Percentiles rank a stretch among this genome's conserved stretches.
These are phyloP conservation scores for Aspergillus neotritici DNA, from an alignment of 2,329 filamentous ascomycete species.

Conservation along the genomic window DNA sequence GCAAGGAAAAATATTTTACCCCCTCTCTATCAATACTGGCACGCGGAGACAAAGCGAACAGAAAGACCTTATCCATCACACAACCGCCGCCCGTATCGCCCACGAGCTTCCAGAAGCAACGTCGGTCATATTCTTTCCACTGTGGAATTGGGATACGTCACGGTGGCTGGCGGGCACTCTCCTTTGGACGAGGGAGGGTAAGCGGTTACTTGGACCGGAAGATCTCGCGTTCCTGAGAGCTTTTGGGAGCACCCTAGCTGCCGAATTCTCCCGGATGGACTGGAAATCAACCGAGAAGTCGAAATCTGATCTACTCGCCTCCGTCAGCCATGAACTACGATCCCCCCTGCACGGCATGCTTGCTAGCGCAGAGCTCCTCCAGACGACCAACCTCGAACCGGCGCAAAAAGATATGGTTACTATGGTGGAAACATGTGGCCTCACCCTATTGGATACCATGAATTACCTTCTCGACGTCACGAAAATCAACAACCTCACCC, in stretches of 20 bases:
- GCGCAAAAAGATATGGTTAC: constrained; percentile 42
- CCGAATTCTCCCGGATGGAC: constrained; percentile 31
- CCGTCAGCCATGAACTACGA: constrained; percentile 49
- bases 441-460: constrained; percentile 48
- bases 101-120: constrained; percentile 19
- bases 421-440: constrained; percentile 47
- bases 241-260: constrained; percentile 32
- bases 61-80: constrained; percentile 1
- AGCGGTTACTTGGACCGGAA: constrained; percentile 16
- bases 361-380: constrained; percentile 47
- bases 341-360: constrained; percentile 45
- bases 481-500: constrained; percentile 31
- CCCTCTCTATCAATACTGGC: background rate
- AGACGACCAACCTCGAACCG: constrained; percentile 38
- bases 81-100: constrained; percentile 10
- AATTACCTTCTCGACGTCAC: constrained; percentile 34
- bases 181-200: constrained; percentile 22
- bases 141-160: constrained; percentile 32
- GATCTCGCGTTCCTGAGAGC: constrained; percentile 33
- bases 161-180: constrained; percentile 30
- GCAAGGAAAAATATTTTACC: constrained; percentile 13
- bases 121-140: constrained; percentile 27
- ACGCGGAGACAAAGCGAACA: constrained; percentile 2
- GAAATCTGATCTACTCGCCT: constrained; percentile 50
- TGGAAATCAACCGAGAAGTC: constrained; percentile 37